Conservation (phyloP, 2,329 filamentous ascomycete species). For the Beauveria bassiana region DNA sequence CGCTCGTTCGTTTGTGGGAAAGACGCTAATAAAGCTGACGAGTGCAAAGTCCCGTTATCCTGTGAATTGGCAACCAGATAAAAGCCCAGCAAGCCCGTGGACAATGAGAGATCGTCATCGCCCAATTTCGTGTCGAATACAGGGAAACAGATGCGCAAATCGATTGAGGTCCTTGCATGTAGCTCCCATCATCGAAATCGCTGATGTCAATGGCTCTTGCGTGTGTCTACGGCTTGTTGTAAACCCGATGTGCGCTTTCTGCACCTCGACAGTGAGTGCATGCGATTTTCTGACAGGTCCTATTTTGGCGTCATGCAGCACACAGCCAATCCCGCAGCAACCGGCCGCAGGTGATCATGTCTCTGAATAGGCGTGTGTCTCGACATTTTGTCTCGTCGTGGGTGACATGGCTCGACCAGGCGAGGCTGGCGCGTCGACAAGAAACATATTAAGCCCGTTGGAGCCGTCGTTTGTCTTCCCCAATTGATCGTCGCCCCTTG, state of each 20-base stretch:
- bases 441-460: background rate
- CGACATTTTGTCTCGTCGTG: background rate
- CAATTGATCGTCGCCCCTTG: too few relatives aligned
- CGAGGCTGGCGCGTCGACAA: background rate
- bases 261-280: background rate
- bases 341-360: background rate
- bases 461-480: too few relatives aligned
- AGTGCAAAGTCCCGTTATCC: too few relatives aligned
- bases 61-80: too few relatives aligned
- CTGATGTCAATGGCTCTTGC: background rate
- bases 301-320: background rate
- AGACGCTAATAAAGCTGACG: too few relatives aligned
- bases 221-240: background rate
- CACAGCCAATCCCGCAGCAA: background rate
- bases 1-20: too few relatives aligned
- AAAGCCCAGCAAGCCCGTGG: too few relatives aligned
- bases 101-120: too few relatives aligned
- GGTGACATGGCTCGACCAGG: background rate
- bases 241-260: background rate
- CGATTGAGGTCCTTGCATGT: too few relatives aligned
- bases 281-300: background rate
- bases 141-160: too few relatives aligned
- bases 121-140: too few relatives aligned
- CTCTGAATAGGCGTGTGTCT: background rate
- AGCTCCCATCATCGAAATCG: background rate